These are phyloP conservation scores for Saccharomyces kudriavzevii DNA, from an alignment of 805 yeast species.

Conservation along the genomic window DNA sequence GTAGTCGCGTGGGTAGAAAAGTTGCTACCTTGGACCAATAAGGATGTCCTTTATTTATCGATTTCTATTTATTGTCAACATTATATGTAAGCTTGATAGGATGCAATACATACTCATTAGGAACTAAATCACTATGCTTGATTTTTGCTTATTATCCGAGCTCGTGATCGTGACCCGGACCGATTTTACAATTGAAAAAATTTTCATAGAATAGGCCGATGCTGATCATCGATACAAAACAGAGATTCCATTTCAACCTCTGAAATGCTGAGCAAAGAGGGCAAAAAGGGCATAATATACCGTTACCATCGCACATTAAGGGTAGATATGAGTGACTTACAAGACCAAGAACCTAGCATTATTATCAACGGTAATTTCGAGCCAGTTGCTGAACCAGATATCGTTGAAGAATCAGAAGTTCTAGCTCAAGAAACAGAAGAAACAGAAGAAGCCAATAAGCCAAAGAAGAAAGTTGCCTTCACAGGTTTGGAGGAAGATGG, in stretches of 20 bases:
- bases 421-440: slow-evolving; percentile 26
- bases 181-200: neutral
- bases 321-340: slow-evolving; percentile 60
- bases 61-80: neutral
- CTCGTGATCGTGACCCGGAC: neutral
- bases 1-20: slow-evolving; percentile 35
- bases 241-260: neutral
- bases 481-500: slow-evolving; percentile 57
- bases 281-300: neutral
- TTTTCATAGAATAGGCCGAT: slow-evolving; percentile 2
- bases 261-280: neutral
- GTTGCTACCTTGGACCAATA: slow-evolving; percentile 18
- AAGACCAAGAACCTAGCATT: slow-evolving; percentile 78
- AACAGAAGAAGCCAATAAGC: slow-evolving; percentile 31
- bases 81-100: neutral
- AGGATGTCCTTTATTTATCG: neutral
- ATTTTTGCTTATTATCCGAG: neutral
- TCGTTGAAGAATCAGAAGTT: slow-evolving; percentile 35
- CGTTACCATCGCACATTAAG: neutral
- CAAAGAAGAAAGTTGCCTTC: slow-evolving; percentile 74
- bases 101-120: neutral
- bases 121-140: neutral
- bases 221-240: neutral
- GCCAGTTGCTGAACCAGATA: slow-evolving; percentile 22
- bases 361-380: slow-evolving; percentile 59